Conservation (phyloP, 129 eudicot genomes). For the Apium graveolens region DNA sequence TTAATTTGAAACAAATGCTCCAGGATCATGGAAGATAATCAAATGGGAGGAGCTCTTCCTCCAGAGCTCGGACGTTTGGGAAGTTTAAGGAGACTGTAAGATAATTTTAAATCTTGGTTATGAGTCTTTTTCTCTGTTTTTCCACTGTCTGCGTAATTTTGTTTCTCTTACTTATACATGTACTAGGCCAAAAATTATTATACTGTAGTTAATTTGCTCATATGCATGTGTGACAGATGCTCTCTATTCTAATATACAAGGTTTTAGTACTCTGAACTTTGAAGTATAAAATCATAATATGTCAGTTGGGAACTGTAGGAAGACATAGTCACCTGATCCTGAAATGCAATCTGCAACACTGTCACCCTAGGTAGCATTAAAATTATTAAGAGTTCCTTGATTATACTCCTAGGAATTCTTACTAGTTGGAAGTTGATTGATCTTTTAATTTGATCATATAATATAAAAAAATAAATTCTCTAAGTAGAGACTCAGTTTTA, state of each 20-base stretch:
- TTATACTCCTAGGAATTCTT: background rate
- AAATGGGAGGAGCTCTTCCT: slow-evolving; percentile 62
- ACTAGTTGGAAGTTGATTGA: background rate
- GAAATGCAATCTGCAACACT: too few species aligned
- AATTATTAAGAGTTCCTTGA: too few species aligned
- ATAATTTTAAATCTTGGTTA: slow-evolving; percentile 4
- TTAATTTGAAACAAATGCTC: slow-evolving; percentile 12
- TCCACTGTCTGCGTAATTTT: background rate
- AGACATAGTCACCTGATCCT: too few species aligned
- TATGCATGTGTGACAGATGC: too few species aligned
- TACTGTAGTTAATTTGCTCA: too few species aligned
- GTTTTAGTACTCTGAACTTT: too few species aligned
- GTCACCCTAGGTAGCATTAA: too few species aligned
- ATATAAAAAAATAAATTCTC: too few species aligned
- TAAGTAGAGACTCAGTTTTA: background rate
- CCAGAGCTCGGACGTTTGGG: slow-evolving; percentile 50
- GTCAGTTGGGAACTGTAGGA: too few species aligned
- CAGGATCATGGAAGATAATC: slow-evolving; percentile 66
- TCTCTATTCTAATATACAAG: too few species aligned
- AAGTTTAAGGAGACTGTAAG: slow-evolving; percentile 56
- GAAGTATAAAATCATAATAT: too few species aligned
- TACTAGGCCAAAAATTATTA: background rate
- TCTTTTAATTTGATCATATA: background rate
- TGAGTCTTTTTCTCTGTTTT: background rate
- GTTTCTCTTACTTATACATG: background rate